Conservation (phyloP, 345 rosid species). For the Eutrema japonicum region DNA sequence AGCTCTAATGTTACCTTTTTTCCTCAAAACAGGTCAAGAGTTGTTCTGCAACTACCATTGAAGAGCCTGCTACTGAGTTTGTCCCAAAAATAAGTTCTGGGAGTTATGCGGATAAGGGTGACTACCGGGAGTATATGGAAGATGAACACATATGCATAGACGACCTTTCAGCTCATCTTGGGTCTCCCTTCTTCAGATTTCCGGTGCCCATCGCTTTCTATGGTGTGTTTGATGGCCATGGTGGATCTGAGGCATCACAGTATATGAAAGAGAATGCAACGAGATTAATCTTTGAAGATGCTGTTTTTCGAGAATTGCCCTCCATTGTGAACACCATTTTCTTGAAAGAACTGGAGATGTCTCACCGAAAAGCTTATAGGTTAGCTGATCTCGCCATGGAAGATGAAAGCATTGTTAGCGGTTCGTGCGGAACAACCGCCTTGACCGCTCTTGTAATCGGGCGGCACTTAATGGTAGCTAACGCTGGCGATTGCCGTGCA, state of each 20-base stretch:
- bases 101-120: constrained; percentile 84
- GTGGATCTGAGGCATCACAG: constrained; percentile 74
- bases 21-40: constrained; percentile 27
- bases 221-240: constrained; percentile 95
- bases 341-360: constrained; percentile 62
- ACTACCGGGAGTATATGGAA: constrained; percentile 62
- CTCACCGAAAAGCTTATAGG: constrained; percentile 60
- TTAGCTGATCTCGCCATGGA: constrained; percentile 77
- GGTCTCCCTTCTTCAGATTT: constrained; percentile 43
- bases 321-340: constrained; percentile 15
- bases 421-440: constrained; percentile 86
- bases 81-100: constrained; percentile 71
- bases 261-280: constrained; percentile 81
- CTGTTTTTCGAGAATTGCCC: constrained; percentile 53
- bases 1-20: constrained; percentile 4
- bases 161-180: constrained; percentile 65
- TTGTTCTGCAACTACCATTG: constrained; percentile 29
- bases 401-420: constrained; percentile 51
- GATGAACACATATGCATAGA: constrained; percentile 79
- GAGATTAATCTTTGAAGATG: constrained; percentile 77
- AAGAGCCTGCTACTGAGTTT: constrained; percentile 42
- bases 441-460: constrained; percentile 89
- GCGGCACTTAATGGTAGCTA: constrained; percentile 74
- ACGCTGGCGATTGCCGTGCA: constrained; percentile 92
- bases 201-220: constrained; percentile 61